Conservation (phyloP, 176 grass and related monocot genomes). For the Avena atlantica region DNA sequence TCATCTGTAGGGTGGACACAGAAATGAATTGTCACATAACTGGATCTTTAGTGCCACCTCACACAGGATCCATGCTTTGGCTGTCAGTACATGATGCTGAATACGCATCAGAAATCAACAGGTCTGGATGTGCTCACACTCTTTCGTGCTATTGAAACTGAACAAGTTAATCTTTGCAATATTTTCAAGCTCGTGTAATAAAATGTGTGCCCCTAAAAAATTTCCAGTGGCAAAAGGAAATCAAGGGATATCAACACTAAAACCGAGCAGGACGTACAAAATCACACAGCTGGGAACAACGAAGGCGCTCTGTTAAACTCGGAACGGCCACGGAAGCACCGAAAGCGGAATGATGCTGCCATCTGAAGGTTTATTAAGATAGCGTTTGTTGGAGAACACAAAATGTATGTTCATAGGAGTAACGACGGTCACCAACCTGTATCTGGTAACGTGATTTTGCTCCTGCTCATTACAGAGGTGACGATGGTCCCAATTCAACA, state of each 20-base stretch:
- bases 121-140: conserved; percentile 38
- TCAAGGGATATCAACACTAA: conserved; percentile 27
- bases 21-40: conserved; percentile 89
- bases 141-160: conserved; percentile 15
- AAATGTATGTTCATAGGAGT: background rate
- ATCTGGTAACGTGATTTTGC: conserved; percentile 28
- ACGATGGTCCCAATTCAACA: background rate
- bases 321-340: conserved; percentile 47
- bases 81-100: conserved; percentile 58
- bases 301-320: conserved; percentile 15
- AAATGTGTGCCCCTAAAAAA: conserved; percentile 40
- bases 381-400: background rate
- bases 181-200: conserved; percentile 34
- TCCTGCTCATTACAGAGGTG: background rate
- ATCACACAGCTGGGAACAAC: conserved; percentile 13
- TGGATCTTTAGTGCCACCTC: conserved; percentile 72
- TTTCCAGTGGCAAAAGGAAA: conserved; percentile 37
- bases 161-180: background rate
- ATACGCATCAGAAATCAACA: conserved; percentile 57
- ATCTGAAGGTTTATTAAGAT: background rate
- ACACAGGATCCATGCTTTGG: conserved; percentile 82
- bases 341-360: conserved; percentile 41
- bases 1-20: conserved; percentile 69
- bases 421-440: background rate
- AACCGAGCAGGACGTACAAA: conserved; percentile 38